Conservation (phyloP, 495 filamentous ascomycete genomes). For the Xylaria curta region DNA sequence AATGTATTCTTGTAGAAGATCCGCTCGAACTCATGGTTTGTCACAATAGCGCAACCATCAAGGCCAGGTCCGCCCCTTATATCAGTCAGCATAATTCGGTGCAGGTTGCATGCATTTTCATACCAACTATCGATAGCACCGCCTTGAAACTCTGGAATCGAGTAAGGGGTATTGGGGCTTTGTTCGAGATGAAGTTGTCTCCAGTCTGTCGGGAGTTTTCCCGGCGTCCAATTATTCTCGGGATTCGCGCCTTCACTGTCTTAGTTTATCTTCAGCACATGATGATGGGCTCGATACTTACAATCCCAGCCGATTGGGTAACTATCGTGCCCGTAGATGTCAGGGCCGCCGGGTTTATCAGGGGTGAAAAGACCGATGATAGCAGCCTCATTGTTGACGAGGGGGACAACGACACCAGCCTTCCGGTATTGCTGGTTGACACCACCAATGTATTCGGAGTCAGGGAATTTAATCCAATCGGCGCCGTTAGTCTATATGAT, state of each 20-base stretch:
- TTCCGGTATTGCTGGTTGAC: slow-evolving; percentile 71
- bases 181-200: slow-evolving; percentile 58
- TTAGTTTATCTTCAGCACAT: not conserved
- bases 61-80: slow-evolving; percentile 73
- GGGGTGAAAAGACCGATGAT: slow-evolving; percentile 67
- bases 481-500: slow-evolving; percentile 3
- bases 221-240: slow-evolving; percentile 53
- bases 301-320: slow-evolving; percentile 76
- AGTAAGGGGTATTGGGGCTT: slow-evolving; percentile 70
- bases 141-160: slow-evolving; percentile 76
- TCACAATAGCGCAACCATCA: slow-evolving; percentile 64
- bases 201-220: slow-evolving; percentile 52
- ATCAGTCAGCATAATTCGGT: not conserved
- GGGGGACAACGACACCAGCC: slow-evolving; percentile 74
- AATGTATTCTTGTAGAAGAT: slow-evolving; percentile 85
- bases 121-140: slow-evolving; percentile 67
- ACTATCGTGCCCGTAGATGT: slow-evolving; percentile 79
- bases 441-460: slow-evolving; percentile 71
- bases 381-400: slow-evolving; percentile 77
- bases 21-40: slow-evolving; percentile 74
- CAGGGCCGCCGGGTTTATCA: slow-evolving; percentile 66
- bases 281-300: slow-evolving; percentile 38
- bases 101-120: not conserved
- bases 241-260: slow-evolving; percentile 2
- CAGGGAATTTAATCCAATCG: slow-evolving; percentile 49